phyloP scores from a whole-genome alignment of 768 basidiomycete genomes.

The Lactifluus echinatus region DNA sequence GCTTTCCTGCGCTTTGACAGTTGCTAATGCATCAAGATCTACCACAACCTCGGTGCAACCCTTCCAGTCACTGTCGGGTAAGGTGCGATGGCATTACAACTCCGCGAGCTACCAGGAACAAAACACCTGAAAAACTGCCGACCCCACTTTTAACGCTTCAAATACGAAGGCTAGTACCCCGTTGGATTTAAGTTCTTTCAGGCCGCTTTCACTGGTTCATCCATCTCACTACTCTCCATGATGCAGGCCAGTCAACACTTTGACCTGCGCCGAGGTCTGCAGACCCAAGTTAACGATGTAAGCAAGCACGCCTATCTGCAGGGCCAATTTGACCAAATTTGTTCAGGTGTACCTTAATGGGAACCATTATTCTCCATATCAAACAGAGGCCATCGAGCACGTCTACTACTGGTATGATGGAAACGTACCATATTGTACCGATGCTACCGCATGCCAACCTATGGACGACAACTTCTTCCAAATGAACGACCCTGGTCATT shows the following conservation, averaged over 20 bases:
- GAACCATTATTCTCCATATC: conserved; percentile 1
- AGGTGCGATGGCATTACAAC: conserved; percentile 2
- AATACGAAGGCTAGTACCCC: conserved; percentile 1
- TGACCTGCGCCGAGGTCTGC: not conserved
- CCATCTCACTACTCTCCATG: not conserved
- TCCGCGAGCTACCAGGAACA: conserved; percentile 15
- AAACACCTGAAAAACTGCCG: not conserved
- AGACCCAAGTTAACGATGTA: conserved; percentile 5
- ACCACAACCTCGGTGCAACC: not conserved
- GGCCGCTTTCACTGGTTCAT: not conserved
- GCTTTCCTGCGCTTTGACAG: not conserved
- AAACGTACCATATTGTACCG: conserved; percentile 9
- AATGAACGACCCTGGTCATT: not conserved
- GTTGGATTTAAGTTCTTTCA: not conserved
- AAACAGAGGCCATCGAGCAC: conserved; percentile 7
- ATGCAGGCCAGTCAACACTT: conserved; percentile 2
- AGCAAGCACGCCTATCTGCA: not conserved
- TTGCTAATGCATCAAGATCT: conserved; percentile 9
- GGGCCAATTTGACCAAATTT: conserved; percentile 13
- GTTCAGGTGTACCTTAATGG: conserved; percentile 7
- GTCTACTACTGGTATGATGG: conserved; percentile 18
- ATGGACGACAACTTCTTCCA: conserved; percentile 7
- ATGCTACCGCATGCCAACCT: conserved; percentile 4
- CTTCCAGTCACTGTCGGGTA: not conserved
- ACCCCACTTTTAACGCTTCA: conserved; percentile 16